Evolutionary conservation across 2,329 filamentous ascomycete species (phyloP), one percentile per base, ranked within the genome.

Genomic region (Cladosporium sphaerospermum): DNA sequence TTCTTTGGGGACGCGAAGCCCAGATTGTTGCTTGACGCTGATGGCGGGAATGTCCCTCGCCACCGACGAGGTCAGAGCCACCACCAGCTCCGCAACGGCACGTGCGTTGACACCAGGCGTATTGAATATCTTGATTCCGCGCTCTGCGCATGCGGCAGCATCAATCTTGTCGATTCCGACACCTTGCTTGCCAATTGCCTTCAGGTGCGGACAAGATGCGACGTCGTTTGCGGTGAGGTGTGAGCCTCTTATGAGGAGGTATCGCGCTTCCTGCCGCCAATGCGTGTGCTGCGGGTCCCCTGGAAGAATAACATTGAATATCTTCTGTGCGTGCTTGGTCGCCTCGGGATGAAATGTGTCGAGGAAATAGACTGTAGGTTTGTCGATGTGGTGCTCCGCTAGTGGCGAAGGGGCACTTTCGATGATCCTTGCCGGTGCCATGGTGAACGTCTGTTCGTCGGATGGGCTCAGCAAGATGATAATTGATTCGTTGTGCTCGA

Each of bases 101-200:
- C 64, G 62, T 5, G 63, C 60, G 39, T 70, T 78, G 0, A 74
- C 69, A 1, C 73, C 75, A 0, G 74, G 75, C 0, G 75, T 78
- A 54, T 77, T 77, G 57, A 73, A 67, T 28, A 78, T 70, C n/a
- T 67, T 67, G 57, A 78, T 72, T 0, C 66, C 69, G 0, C 69
- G 64, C 2, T 63, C 60, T 3, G 62, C 56, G 49, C 73, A 75
- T 3, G 74, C 73, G 0, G 60, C 60, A 10, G 61, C 59, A 50
- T 77, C 73, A 32, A 75, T 75, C 50, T 73, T 75, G 53, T 77
- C 73, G 36, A 75, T 70, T 1, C 74, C 74, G 8, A 74, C 73
- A 1, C 75, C 75, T 32, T 77, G 75, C 60, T 77, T 77, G 52
- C 72, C 72, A 34, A 77, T 71, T 2, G 73, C 74, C 9, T 65